Percentiles rank a stretch among this genome's conserved stretches.
Evolutionary conservation across 2,329 filamentous ascomycete genomes (phyloP).

Genomic region (Aspergillus glaucus): DNA sequence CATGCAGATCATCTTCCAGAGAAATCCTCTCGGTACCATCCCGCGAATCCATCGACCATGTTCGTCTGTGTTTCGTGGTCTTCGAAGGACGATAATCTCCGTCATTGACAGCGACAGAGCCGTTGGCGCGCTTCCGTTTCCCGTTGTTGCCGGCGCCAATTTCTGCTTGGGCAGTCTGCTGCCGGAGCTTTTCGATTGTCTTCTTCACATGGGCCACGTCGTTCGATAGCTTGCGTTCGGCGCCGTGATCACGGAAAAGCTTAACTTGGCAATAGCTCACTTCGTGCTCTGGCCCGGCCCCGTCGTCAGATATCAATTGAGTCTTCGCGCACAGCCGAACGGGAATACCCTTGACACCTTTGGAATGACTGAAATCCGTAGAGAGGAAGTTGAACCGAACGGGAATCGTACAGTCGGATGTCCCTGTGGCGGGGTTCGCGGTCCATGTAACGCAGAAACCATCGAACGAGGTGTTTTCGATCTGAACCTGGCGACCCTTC

Average conservation of each 20-base stretch:
- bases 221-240: conserved; percentile 89
- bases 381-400: conserved; percentile 98
- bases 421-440: conserved; percentile 57
- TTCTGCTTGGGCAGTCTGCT: conserved; percentile 75
- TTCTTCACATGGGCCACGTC: conserved; percentile 94
- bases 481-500: conserved; percentile 57
- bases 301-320: conserved; percentile 53
- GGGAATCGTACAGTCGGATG: conserved; percentile 73
- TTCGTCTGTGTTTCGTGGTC: conserved; percentile 81
- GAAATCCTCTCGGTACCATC: conserved; percentile 37
- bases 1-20: conserved; percentile 40
- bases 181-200: conserved; percentile 90
- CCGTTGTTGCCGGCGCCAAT: conserved; percentile 54
- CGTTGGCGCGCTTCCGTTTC: conserved; percentile 56
- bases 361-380: conserved; percentile 97
- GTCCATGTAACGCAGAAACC: conserved; percentile 91
- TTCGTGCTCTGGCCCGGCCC: conserved; percentile 22
- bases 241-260: conserved; percentile 91
- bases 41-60: conserved; percentile 85
- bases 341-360: conserved; percentile 95
- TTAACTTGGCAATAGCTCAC: conserved; percentile 96
- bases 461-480: conserved; percentile 79
- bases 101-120: conserved; percentile 41
- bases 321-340: conserved; percentile 92
- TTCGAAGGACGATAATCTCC: conserved; percentile 65